Conservation (phyloP, 768 basidiomycete genomes). For the Kwoniella botswanensis region DNA sequence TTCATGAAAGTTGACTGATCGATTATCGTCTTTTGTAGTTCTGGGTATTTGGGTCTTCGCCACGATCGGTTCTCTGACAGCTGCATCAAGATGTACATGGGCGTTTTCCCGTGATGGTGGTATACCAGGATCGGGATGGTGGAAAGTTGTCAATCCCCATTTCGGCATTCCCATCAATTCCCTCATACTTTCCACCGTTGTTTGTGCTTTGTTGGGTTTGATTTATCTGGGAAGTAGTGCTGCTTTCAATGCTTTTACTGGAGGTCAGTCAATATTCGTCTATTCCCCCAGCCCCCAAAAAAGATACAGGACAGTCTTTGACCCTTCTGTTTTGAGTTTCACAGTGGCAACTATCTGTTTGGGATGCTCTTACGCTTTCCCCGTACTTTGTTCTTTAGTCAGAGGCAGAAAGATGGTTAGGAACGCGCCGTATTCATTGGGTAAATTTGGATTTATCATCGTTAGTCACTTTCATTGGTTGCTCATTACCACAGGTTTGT, state of each 20-base stretch:
- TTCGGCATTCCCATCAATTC: constrained; percentile 68
- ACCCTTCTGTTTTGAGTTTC: neutral
- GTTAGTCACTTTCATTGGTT: constrained; percentile 27
- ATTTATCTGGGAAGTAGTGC: constrained; percentile 66
- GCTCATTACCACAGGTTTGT: no score
- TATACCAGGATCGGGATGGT: constrained; percentile 65
- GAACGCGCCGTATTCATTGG: constrained; percentile 63
- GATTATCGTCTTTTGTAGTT: constrained; percentile 25
- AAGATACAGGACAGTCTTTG: neutral
- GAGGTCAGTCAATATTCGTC: constrained; percentile 45
- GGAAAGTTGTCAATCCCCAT: constrained; percentile 61
- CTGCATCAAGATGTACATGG: constrained; percentile 73
- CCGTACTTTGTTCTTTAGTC: constrained; percentile 65
- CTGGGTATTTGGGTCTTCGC: constrained; percentile 62
- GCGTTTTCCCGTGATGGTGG: constrained; percentile 72
- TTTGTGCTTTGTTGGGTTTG: constrained; percentile 68
- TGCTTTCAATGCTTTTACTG: constrained; percentile 72
- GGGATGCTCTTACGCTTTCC: constrained; percentile 70
- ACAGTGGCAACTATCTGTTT: constrained; percentile 69
- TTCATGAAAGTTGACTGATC: neutral
- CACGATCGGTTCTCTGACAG: constrained; percentile 70
- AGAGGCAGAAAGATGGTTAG: constrained; percentile 61
- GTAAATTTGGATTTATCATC: constrained; percentile 45
- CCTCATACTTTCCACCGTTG: constrained; percentile 65
- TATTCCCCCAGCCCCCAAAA: neutral